Evolutionary conservation across 495 filamentous ascomycete species (phyloP), one percentile per base, ranked within the genome.

Genomic region (Physcia stellaris): DNA sequence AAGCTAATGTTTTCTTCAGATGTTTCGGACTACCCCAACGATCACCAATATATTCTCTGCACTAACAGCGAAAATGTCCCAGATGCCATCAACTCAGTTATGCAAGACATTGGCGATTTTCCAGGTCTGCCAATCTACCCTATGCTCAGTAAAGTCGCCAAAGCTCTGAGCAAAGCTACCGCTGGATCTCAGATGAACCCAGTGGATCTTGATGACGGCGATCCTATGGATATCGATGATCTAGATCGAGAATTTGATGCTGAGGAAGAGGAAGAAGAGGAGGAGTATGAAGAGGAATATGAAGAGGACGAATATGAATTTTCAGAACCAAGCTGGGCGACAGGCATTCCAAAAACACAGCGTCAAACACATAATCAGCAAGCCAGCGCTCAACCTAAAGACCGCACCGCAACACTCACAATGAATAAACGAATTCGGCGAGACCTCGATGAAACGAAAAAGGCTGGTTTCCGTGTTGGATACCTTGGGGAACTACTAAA

Each of bases 391-490:
- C 31, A 42, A 24, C 24, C 42, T 37, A 24, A 36, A 5, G 52
- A 57, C 30, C 46, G 47, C 15, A 20, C 49, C n/a, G 23, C 13
- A 11, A 19, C 16, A 24, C 39, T 24, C 18, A 9, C 22, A 32
- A 16, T 11, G 10, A 41, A 43, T 24, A 38, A 41, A 28, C 52
- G 67, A 22, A 61, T 92, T 13, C 68, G 68, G 22, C 49, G 50
- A 5, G 87, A 95, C 55, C 63, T 95, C 4, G 62, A 59, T 29
- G 49, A 49, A 4, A 76, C 63, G 4, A 78, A 74, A 47, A 37
- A 61, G 2, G 75, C 80, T 11, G 86, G 85, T 0, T 88, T 86
- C 58, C 82, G 72, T 39, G 63, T 86, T n/a, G 83, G 83, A 3
- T 62, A 71, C 24, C 50, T 80, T 6, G 71, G 68, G 9, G 58